Percentiles rank a stretch among this genome's conserved stretches.
These are phyloP conservation scores for Colletotrichum tropicale DNA, from an alignment of 2,329 filamentous ascomycete genomes.

Conservation along the genomic window DNA sequence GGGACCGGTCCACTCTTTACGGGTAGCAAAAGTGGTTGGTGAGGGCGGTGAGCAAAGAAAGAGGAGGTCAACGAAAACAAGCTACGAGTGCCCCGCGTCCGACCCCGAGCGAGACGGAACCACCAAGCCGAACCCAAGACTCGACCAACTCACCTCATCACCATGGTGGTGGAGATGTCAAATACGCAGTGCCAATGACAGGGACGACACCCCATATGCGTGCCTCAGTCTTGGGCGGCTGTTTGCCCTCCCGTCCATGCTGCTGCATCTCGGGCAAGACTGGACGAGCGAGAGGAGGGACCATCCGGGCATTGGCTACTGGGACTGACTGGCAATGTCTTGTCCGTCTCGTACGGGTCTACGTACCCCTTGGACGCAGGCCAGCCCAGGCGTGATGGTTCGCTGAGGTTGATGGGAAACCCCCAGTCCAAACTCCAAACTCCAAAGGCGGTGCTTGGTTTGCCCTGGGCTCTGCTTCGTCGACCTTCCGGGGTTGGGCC, in stretches of 20 bases:
- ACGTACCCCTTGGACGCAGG: neutral
- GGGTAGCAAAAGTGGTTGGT: constrained; percentile 7
- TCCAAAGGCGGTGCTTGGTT: neutral
- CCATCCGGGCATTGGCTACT: neutral
- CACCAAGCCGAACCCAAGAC: constrained; percentile 1
- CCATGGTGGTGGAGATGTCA: neutral
- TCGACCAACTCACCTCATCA: neutral
- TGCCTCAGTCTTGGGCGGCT: constrained; percentile 4
- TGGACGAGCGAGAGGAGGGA: neutral
- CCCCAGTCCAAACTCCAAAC: neutral
- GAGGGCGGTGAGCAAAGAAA: constrained; percentile 12
- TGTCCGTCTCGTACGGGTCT: neutral
- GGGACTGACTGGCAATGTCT: neutral
- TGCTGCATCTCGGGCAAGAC: neutral
- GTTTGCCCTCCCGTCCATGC: constrained; percentile 9
- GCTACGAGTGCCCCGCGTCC: constrained; percentile 3
- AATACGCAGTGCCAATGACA: neutral
- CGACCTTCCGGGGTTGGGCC: neutral
- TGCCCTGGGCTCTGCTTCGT: neutral
- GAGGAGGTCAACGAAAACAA: neutral
- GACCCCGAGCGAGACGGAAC: constrained; percentile 5
- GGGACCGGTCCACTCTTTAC: constrained; percentile 3
- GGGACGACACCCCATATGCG: neutral
- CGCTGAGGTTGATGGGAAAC: neutral
- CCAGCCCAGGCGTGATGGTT: neutral